Evolutionary conservation across 2,329 filamentous ascomycete species (phyloP).

Genomic region (Verticillium nubilum): DNA sequence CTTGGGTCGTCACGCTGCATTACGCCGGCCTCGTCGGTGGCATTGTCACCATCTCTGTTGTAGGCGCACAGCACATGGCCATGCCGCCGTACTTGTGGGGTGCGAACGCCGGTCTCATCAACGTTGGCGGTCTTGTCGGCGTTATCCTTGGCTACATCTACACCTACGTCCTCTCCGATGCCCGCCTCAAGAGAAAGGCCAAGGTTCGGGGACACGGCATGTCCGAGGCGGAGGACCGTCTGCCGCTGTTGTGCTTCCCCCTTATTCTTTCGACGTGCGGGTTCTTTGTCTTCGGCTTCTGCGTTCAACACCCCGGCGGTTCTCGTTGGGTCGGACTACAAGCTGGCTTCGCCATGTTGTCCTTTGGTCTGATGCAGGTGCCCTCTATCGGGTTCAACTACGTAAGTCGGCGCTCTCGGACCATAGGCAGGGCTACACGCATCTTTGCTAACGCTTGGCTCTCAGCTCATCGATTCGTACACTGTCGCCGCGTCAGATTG

Average conservation of each 20-base stretch:
- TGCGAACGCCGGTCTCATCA: conserved; percentile 24
- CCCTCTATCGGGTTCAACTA: conserved; percentile 32
- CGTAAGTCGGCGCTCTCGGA: conserved; percentile 4
- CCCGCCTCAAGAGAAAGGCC: conserved; percentile 14
- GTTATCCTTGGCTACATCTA: conserved; percentile 20
- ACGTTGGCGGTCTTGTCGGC: conserved; percentile 26
- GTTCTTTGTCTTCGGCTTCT: conserved; percentile 30
- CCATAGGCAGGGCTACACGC: too few relatives aligned
- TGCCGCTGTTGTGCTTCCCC: conserved; percentile 23
- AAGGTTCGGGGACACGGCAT: conserved; percentile 18
- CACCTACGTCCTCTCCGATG: conserved; percentile 19
- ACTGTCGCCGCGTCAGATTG: conserved; percentile 40
- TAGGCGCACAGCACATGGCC: conserved; percentile 23
- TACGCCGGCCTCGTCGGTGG: conserved; percentile 30
- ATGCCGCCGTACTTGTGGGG: conserved; percentile 28
- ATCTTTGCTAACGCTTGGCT: conserved; percentile 16
- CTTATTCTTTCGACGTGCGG: conserved; percentile 23
- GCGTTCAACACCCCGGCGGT: conserved; percentile 22
- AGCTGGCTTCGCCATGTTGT: conserved; percentile 27
- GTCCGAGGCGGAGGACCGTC: conserved; percentile 26
- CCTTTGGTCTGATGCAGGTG: conserved; percentile 31
- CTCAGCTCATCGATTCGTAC: conserved; percentile 39
- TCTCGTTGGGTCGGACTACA: conserved; percentile 28
- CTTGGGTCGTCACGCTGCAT: conserved; percentile 30
- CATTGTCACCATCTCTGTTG: conserved; percentile 26